phyloP scores from a whole-genome alignment of 768 basidiomycete species.

The Russula compacta region DNA sequence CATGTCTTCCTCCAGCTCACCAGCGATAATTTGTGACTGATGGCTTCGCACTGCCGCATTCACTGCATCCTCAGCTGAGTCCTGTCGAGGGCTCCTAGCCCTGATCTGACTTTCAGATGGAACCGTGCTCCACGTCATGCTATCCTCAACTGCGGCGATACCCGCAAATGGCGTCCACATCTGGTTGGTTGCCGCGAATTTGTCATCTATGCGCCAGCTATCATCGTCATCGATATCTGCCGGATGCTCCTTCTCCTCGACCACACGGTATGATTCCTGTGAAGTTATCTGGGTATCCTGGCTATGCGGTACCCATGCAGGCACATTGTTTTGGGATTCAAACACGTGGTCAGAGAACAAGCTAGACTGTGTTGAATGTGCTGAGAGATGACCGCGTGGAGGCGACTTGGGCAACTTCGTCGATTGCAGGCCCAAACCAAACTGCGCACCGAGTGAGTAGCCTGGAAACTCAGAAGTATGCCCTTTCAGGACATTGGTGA shows the following conservation, averaged over 20 bases:
- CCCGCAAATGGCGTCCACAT: slow-evolving; percentile 52
- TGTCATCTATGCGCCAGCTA: slow-evolving; percentile 70
- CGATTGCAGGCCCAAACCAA: slow-evolving; percentile 36
- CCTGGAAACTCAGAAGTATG: slow-evolving; percentile 29
- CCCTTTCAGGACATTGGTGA: slow-evolving; percentile 24
- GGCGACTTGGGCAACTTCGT: slow-evolving; percentile 18
- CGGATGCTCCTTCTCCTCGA: slow-evolving; percentile 22
- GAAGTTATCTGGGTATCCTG: slow-evolving; percentile 51
- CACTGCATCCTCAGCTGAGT: slow-evolving; percentile 13
- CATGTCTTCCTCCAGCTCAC: slow-evolving; percentile 26
- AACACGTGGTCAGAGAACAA: slow-evolving; percentile 43
- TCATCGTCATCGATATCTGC: slow-evolving; percentile 51
- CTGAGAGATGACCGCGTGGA: slow-evolving; percentile 29
- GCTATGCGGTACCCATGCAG: slow-evolving; percentile 49
- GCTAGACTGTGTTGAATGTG: slow-evolving; percentile 48
- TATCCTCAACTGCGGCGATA: slow-evolving; percentile 44
- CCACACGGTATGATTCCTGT: slow-evolving; percentile 15
- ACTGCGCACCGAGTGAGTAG: slow-evolving; percentile 36
- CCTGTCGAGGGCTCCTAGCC: slow-evolving; percentile 8
- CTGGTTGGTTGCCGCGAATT: slow-evolving; percentile 41
- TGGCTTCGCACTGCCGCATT: not conserved
- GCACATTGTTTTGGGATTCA: slow-evolving; percentile 35
- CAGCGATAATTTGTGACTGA: slow-evolving; percentile 5
- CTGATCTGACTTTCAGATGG: slow-evolving; percentile 48
- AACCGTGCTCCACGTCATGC: slow-evolving; percentile 66